Conservation (phyloP, 768 basidiomycete genomes). For the Auriscalpium orientale region DNA sequence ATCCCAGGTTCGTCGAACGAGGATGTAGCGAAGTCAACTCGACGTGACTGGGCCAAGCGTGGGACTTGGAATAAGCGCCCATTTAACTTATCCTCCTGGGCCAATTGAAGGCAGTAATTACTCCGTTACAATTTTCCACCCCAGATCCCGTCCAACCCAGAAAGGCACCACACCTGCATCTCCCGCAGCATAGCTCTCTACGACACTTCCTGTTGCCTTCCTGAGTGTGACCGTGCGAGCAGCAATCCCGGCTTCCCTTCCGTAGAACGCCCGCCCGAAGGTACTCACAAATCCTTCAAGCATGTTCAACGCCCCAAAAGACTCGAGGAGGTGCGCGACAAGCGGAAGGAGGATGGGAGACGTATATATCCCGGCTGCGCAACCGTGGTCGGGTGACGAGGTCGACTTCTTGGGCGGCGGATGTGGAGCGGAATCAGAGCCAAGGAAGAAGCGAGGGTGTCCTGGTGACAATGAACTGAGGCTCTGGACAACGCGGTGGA, state of each 20-base stretch:
- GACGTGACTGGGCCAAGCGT: too few relatives aligned
- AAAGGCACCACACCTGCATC: conserved; percentile 68
- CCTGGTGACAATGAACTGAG: conserved; percentile 33
- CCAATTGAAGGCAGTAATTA: too few relatives aligned
- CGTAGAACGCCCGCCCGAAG: conserved; percentile 79
- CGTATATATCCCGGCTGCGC: conserved; percentile 96
- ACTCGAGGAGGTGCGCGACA: conserved; percentile 80
- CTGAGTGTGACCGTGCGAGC: conserved; percentile 36
- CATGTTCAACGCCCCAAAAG: conserved; percentile 78
- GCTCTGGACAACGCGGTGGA: not conserved
- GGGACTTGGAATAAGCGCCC: not conserved
- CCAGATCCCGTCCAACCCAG: conserved; percentile 75
- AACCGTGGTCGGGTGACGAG: conserved; percentile 60
- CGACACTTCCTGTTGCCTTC: conserved; percentile 34
- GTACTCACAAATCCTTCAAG: conserved; percentile 73
- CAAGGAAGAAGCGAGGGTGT: conserved; percentile 93
- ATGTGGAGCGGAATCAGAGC: conserved; percentile 96
- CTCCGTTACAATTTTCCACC: conserved; percentile 43
- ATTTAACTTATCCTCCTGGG: too few relatives aligned
- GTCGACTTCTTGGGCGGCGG: conserved; percentile 60
- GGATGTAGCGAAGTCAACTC: too few relatives aligned
- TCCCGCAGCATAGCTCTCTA: conserved; percentile 39
- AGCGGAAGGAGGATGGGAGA: conserved; percentile 88
- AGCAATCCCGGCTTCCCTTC: conserved; percentile 21
- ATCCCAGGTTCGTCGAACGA: too few relatives aligned